Evolutionary conservation across 345 rosid species (phyloP).

Genomic region (Firmiana major): DNA sequence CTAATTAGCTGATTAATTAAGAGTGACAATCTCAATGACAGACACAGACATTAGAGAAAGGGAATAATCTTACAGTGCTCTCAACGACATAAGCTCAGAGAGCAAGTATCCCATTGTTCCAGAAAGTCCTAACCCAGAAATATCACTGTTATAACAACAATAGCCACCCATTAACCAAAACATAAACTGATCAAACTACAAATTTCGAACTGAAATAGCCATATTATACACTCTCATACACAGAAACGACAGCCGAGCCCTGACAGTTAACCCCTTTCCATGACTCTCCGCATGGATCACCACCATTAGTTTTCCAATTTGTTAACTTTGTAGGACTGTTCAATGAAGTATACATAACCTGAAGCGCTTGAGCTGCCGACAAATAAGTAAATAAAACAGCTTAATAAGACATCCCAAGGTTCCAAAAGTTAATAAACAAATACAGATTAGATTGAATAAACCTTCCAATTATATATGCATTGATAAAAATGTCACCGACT

Average conservation of each 20-base stretch:
- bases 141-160: conserved; percentile 44
- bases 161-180: conserved; percentile 14
- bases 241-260: conserved; percentile 81
- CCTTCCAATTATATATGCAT: neutral
- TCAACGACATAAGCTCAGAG: conserved; percentile 58
- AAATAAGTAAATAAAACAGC: neutral
- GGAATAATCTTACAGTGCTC: conserved; percentile 53
- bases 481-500: neutral
- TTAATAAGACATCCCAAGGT: neutral
- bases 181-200: conserved; percentile 4
- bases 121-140: conserved; percentile 71
- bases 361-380: conserved; percentile 82
- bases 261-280: conserved; percentile 92
- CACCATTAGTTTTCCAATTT: conserved; percentile 74
- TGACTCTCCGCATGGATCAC: conserved; percentile 95
- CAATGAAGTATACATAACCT: conserved; percentile 69
- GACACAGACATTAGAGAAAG: neutral
- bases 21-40: neutral
- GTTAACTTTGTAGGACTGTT: conserved; percentile 82
- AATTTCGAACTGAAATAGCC: neutral
- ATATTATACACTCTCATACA: conserved; percentile 43
- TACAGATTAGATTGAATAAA: conserved; percentile 8
- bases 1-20: conserved; percentile 19
- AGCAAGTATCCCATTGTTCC: conserved; percentile 97
- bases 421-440: neutral